phyloP scores from a whole-genome alignment of 805 yeast genomes.

The Metschnikowia dekortorum region DNA sequence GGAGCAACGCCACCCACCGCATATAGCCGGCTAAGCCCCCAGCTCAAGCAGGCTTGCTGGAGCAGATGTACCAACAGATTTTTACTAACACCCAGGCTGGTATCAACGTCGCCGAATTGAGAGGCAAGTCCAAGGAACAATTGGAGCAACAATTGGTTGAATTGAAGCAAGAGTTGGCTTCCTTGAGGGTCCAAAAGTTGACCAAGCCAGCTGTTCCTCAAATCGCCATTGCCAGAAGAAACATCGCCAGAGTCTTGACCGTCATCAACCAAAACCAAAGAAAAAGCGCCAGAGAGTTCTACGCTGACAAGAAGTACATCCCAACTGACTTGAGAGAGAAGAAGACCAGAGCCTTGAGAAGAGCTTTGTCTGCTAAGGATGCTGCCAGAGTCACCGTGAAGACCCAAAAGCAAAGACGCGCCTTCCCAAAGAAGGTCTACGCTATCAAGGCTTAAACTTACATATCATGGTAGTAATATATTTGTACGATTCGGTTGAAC shows the following conservation, averaged over 20 bases:
- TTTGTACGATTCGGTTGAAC: constrained; percentile 16
- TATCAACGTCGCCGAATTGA: constrained; percentile 92
- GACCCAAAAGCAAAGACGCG: constrained; percentile 86
- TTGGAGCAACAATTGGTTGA: constrained; percentile 91
- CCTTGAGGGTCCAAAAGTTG: constrained; percentile 93
- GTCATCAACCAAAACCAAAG: constrained; percentile 96
- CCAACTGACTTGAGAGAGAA: constrained; percentile 99
- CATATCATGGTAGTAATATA: constrained; percentile 20
- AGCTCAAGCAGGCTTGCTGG: too few relatives aligned
- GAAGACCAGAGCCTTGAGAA: constrained; percentile 99
- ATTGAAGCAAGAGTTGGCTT: constrained; percentile 93
- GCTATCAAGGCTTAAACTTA: constrained; percentile 91
- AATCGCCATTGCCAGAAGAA: constrained; percentile 95
- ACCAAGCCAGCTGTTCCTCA: constrained; percentile 91
- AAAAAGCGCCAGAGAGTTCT: constrained; percentile 89
- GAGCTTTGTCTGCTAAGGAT: constrained; percentile 88
- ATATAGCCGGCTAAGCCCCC: too few relatives aligned
- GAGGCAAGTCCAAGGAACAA: constrained; percentile 95
- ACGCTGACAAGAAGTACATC: constrained; percentile 90
- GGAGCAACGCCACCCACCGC: too few relatives aligned
- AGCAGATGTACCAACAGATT: not conserved
- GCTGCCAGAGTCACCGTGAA: constrained; percentile 76
- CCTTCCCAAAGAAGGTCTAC: constrained; percentile 98
- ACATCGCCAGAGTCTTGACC: constrained; percentile 97
- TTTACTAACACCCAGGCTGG: constrained; percentile 59